phyloP scores from a whole-genome alignment of 106 monocot species.

The Allium fistulosum region DNA sequence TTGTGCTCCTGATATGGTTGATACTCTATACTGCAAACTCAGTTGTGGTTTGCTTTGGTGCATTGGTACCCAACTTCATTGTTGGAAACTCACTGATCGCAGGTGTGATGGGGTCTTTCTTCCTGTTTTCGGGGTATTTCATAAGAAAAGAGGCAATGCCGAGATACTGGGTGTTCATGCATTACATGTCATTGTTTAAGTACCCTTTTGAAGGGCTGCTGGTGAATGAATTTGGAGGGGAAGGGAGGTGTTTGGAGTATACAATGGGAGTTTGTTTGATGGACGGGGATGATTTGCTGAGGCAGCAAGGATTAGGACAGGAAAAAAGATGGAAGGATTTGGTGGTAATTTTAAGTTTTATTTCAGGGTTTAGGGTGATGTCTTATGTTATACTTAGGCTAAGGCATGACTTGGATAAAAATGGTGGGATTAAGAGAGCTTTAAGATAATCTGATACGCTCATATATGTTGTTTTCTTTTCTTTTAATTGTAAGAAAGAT shows the following conservation, averaged over 20 bases:
- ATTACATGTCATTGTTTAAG: conserved; percentile 85
- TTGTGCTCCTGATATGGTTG: conserved; percentile 75
- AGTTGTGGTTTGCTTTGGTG: conserved; percentile 70
- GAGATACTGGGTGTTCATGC: conserved; percentile 88
- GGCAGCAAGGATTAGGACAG: conserved; percentile 55
- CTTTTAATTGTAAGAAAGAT: no score
- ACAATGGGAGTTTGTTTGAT: conserved; percentile 44
- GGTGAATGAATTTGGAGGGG: conserved; percentile 72
- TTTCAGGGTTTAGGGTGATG: conserved; percentile 53
- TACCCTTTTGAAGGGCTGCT: conserved; percentile 85
- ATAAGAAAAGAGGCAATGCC: conserved; percentile 76
- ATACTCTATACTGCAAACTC: conserved; percentile 94
- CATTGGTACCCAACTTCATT: conserved; percentile 73
- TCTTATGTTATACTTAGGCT: conserved; percentile 61
- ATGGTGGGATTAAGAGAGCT: conserved; percentile 24
- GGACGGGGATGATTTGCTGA: conserved; percentile 50
- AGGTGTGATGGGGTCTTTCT: conserved; percentile 81
- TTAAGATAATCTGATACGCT: not conserved
- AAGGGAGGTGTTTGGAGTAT: conserved; percentile 48
- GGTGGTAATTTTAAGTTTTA: conserved; percentile 49
- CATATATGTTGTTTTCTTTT: no score
- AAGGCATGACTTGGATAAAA: conserved; percentile 46
- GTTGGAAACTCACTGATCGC: conserved; percentile 73
- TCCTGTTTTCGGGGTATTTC: conserved; percentile 92
- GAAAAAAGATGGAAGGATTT: conserved; percentile 72